Evolutionary conservation across 345 rosid genomes (phyloP).

Genomic region (Gossypium australe): DNA sequence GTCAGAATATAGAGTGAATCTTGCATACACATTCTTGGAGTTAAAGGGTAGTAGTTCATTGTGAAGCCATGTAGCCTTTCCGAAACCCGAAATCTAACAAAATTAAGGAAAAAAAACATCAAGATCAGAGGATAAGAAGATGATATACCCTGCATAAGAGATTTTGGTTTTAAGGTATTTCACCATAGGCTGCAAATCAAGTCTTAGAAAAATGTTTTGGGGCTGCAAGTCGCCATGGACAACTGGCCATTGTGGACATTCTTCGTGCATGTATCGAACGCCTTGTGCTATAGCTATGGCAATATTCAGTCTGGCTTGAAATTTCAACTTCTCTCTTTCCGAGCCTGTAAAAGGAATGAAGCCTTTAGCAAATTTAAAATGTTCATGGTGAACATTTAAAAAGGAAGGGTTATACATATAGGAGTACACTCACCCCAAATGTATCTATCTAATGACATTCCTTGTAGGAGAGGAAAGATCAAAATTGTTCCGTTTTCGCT

Average conservation of each 20-base stretch:
- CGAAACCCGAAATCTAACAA: slow-evolving; percentile 35
- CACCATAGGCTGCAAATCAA: slow-evolving; percentile 30
- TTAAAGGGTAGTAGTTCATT: slow-evolving; percentile 11
- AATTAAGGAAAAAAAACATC: not conserved
- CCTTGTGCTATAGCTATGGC: slow-evolving; percentile 30
- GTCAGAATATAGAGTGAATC: too few species aligned
- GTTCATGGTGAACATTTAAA: not conserved
- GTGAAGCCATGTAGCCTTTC: slow-evolving; percentile 28
- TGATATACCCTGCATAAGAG: not conserved
- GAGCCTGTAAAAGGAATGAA: slow-evolving; percentile 11
- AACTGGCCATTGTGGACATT: slow-evolving; percentile 31
- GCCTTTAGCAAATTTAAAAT: not conserved
- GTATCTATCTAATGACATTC: slow-evolving; percentile 21
- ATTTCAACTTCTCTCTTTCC: slow-evolving; percentile 11
- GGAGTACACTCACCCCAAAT: slow-evolving; percentile 21
- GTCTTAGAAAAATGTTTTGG: slow-evolving; percentile 24
- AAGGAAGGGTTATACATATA: not conserved
- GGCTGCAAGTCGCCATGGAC: slow-evolving; percentile 24
- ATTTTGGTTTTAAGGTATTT: slow-evolving; percentile 9
- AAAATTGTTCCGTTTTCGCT: slow-evolving; percentile 19
- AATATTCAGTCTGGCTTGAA: slow-evolving; percentile 27
- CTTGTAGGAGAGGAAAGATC: slow-evolving; percentile 18
- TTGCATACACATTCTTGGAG: slow-evolving; percentile 20
- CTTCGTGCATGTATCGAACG: slow-evolving; percentile 37
- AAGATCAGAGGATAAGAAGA: not conserved